A percentile compares a stretch with the other conserved stretches of the same genome.
These are phyloP conservation scores for Stagonosporopsis chrysanthemi DNA, from an alignment of 2,329 filamentous ascomycete species.

Conservation along the genomic window DNA sequence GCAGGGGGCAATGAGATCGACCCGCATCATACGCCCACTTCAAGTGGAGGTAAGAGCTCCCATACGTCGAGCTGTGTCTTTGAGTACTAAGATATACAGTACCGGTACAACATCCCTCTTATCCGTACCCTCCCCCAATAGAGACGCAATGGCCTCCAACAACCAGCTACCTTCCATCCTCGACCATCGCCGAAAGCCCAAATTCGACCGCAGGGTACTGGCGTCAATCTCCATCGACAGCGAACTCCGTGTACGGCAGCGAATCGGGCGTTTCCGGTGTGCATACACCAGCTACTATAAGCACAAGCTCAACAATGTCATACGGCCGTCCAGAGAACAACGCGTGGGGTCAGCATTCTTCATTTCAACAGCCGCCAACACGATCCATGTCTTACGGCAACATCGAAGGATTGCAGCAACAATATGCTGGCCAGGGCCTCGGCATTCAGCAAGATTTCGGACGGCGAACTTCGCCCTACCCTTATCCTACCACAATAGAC, in stretches of 20 bases:
- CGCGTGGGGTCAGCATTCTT: conserved; percentile 36
- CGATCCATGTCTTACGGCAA: conserved; percentile 52
- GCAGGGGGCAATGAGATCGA: conserved; percentile 40
- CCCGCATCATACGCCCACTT: conserved; percentile 30
- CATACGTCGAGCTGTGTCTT: neutral
- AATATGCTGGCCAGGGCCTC: conserved; percentile 42
- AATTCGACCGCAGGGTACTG: conserved; percentile 44
- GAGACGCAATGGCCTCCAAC: conserved; percentile 49
- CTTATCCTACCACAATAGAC: conserved; percentile 45
- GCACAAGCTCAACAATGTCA: conserved; percentile 47
- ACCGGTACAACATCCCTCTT: conserved; percentile 42
- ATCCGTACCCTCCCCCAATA: conserved; percentile 45
- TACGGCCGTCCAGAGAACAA: conserved; percentile 44
- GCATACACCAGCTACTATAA: conserved; percentile 47
- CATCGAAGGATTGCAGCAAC: conserved; percentile 47
- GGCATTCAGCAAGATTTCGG: conserved; percentile 44
- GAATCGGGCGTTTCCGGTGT: conserved; percentile 46
- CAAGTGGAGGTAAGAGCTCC: conserved; percentile 38
- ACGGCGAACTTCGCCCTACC: conserved; percentile 45
- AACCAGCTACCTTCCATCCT: conserved; percentile 44
- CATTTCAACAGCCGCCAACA: conserved; percentile 43
- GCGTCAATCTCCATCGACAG: conserved; percentile 46
- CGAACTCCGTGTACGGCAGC: conserved; percentile 46
- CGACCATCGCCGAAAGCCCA: conserved; percentile 45
- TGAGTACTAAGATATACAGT: conserved; percentile 35